Conservation (phyloP, 1,284 basidiomycete genomes). For the Fomitopsis betulina region DNA sequence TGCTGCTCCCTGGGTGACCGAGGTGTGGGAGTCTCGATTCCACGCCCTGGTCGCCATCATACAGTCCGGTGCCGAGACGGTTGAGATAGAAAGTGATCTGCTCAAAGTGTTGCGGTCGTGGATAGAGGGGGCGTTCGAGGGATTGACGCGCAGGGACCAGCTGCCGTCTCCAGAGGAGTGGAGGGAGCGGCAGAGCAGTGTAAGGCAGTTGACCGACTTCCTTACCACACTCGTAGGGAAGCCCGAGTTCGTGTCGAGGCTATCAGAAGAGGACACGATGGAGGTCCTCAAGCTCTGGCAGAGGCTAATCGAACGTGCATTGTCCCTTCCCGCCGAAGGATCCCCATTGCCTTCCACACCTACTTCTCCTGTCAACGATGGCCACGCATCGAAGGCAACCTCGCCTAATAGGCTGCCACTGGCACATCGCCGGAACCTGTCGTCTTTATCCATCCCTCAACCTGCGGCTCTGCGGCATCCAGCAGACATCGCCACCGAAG, state of each 20-base stretch:
- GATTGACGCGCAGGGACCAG: constrained; percentile 35
- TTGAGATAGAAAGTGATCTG: constrained; percentile 57
- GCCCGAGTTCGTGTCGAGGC: constrained; percentile 48
- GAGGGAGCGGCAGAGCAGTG: constrained; percentile 54
- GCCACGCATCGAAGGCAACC: constrained; percentile 22
- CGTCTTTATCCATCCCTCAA: constrained; percentile 41
- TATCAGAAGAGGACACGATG: constrained; percentile 51
- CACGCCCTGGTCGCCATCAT: constrained; percentile 62
- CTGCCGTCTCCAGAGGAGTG: constrained; percentile 37
- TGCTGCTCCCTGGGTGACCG: constrained; percentile 46
- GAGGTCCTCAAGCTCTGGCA: constrained; percentile 56
- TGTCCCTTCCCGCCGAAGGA: constrained; percentile 34
- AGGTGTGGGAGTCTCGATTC: constrained; percentile 66
- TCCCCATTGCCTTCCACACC: constrained; percentile 22
- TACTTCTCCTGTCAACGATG: constrained; percentile 22
- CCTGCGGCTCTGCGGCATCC: constrained; percentile 30
- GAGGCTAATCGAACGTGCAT: constrained; percentile 47
- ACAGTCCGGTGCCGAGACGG: constrained; percentile 49
- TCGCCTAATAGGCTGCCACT: constrained; percentile 28
- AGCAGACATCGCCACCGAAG: constrained; percentile 52
- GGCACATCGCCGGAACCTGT: constrained; percentile 52
- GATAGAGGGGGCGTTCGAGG: constrained; percentile 60
- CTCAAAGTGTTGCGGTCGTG: constrained; percentile 54
- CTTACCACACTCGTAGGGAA: constrained; percentile 46
- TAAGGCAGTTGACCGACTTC: constrained; percentile 54